These are phyloP conservation scores for Akanthomyces dipterigenus DNA, from an alignment of 2,329 filamentous ascomycete species.

Conservation along the genomic window DNA sequence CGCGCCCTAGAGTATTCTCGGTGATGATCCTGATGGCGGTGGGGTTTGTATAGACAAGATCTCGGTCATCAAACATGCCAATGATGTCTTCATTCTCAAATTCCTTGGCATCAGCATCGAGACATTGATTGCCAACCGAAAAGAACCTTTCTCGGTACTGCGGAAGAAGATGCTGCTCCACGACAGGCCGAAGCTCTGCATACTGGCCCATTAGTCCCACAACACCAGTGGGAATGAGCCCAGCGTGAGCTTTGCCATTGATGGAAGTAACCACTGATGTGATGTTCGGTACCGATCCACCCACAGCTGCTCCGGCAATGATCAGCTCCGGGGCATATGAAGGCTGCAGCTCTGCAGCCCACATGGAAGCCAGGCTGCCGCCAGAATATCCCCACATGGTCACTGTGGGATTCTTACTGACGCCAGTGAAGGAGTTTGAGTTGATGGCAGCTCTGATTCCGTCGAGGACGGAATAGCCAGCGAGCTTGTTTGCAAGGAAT, in stretches of 20 bases:
- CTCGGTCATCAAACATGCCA: constrained; percentile 34
- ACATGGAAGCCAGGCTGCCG: constrained; percentile 17
- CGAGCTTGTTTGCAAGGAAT: constrained; percentile 33
- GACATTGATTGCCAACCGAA: constrained; percentile 21
- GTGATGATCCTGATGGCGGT: constrained; percentile 21
- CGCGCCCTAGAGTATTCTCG: constrained; percentile 26
- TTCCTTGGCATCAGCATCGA: constrained; percentile 18
- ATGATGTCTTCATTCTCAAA: constrained; percentile 31
- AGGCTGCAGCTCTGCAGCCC: constrained; percentile 21
- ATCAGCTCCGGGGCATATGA: constrained; percentile 20
- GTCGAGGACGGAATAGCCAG: constrained; percentile 37
- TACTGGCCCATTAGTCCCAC: constrained; percentile 20
- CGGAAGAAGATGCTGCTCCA: constrained; percentile 17
- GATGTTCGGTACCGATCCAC: constrained; percentile 20
- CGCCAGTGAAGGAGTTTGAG: constrained; percentile 20
- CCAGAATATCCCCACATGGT: constrained; percentile 37
- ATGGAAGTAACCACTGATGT: constrained; percentile 13
- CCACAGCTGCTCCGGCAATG: constrained; percentile 21
- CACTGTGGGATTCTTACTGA: constrained; percentile 26
- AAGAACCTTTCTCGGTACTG: constrained; percentile 22
- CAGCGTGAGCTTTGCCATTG: constrained; percentile 15
- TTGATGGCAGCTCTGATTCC: constrained; percentile 34
- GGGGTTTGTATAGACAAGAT: constrained; percentile 18
- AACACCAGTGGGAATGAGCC: constrained; percentile 18
- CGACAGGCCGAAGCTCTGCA: constrained; percentile 12